phyloP scores from a whole-genome alignment of 176 grass and related monocot species.

The Microstegium vimineum region DNA sequence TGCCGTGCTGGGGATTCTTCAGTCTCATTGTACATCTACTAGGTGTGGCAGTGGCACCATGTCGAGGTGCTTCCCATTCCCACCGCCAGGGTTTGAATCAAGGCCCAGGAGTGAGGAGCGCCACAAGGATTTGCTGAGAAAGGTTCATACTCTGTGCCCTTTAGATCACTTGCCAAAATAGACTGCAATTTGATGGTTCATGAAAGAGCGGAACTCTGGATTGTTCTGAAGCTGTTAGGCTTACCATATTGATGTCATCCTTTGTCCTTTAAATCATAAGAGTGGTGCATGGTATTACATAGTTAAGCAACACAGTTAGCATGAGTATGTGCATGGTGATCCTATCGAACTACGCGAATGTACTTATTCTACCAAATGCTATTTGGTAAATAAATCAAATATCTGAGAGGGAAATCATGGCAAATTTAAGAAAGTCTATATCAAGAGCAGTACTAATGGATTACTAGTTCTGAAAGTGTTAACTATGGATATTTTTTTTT shows the following conservation, averaged over 20 bases:
- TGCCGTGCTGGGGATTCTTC: not conserved
- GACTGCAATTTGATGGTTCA: not conserved
- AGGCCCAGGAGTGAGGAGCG: slow-evolving; percentile 22
- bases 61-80: slow-evolving; percentile 55
- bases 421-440: not conserved
- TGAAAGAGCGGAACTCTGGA: not conserved
- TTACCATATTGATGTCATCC: not conserved
- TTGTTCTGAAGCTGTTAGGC: not conserved
- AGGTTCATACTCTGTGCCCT: slow-evolving; percentile 33
- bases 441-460: not conserved
- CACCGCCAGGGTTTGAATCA: slow-evolving; percentile 38
- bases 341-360: not conserved
- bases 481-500: no score
- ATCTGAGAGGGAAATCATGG: not conserved
- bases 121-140: slow-evolving; percentile 32
- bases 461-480: not conserved
- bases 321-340: not conserved
- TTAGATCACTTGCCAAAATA: slow-evolving; percentile 20
- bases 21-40: not conserved
- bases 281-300: not conserved
- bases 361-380: not conserved
- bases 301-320: not conserved
- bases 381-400: not conserved
- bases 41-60: slow-evolving; percentile 12
- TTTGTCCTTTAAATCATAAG: not conserved